Evolutionary conservation across 2,329 filamentous ascomycete species (phyloP), one percentile per base, ranked within the genome.

Genomic region (Neodidymelliopsis sp.): DNA sequence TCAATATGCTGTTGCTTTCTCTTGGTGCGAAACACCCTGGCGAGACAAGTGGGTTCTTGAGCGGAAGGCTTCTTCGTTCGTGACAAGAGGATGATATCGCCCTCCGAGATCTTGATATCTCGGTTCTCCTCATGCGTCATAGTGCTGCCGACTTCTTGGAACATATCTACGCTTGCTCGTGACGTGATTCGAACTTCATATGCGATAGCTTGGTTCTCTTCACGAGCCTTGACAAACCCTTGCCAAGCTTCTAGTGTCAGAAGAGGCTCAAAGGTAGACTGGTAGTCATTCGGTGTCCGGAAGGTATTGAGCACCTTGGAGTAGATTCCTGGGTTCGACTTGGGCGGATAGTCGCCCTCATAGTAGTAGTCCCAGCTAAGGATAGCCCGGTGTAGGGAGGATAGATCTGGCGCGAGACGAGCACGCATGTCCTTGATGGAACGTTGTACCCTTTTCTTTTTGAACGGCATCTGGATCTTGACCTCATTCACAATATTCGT

Each of bases 321-420:
- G 66, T 93, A 96, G 33, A 84, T 81, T 36, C 86, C 85, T 12
- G 84, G 84, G 40, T 84, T 87, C 5, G 81, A 80, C 48, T 81
- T 83, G 0, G 94, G 92, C 5, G 94, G 94, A 50, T 92, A 89
- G 64, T 92, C 90, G 20, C 91, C 91, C 34, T 85, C 79, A 65
- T 96, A 89, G 72, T 97, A 99, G 59, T 95, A 96, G 59, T 99
- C 90, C 94, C 94, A 99, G 46, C 88, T 84, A 3, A 99, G 83
- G 39, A 99, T 91, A 13, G 87, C 87, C 62, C 89, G 87, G 69
- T 97, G 94, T 22, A 99, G 76, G 12, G 84, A 81, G 27, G 91
- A 88, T 75, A 99, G 88, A 58, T 95, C 90, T 6, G 95, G 94
- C 23, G 92, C 89, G 51, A 99, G 80, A 54, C 94, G 88, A 56